Percentiles rank a stretch among this genome's conserved stretches.
Conservation (phyloP, 2,329 filamentous ascomycete genomes). For the Clarireedia monteithiana region DNA sequence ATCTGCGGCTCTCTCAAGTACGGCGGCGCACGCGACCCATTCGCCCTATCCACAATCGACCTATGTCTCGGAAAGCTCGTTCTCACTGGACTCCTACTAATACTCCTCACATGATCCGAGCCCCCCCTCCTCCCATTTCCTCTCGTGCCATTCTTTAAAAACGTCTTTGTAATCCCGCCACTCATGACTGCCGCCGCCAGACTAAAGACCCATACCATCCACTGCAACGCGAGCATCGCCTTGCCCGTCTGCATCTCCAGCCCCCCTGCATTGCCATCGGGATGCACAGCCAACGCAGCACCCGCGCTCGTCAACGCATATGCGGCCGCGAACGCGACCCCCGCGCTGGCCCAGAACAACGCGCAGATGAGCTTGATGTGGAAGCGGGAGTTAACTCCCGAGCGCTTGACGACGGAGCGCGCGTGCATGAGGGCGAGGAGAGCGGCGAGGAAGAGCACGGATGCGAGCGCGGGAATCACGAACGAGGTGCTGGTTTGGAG, state of each 20-base stretch:
- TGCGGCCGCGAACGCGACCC: background rate
- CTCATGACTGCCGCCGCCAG: background rate
- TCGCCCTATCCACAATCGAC: background rate
- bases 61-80: background rate
- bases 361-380: background rate
- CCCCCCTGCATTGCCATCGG: no score
- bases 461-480: background rate
- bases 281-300: background rate
- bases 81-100: background rate
- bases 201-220: background rate
- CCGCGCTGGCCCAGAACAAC: background rate
- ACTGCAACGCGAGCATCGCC: background rate
- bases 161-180: background rate
- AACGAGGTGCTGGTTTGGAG: background rate
- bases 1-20: background rate
- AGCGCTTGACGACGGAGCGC: background rate
- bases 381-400: background rate
- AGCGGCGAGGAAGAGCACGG: background rate
- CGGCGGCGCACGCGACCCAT: background rate
- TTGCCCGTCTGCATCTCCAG: background rate
- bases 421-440: background rate
- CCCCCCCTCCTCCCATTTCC: background rate
- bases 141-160: background rate
- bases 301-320: background rate
- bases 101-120: background rate